phyloP scores from a whole-genome alignment of 1,284 basidiomycete species.

The Xerocomus amazonicus region DNA sequence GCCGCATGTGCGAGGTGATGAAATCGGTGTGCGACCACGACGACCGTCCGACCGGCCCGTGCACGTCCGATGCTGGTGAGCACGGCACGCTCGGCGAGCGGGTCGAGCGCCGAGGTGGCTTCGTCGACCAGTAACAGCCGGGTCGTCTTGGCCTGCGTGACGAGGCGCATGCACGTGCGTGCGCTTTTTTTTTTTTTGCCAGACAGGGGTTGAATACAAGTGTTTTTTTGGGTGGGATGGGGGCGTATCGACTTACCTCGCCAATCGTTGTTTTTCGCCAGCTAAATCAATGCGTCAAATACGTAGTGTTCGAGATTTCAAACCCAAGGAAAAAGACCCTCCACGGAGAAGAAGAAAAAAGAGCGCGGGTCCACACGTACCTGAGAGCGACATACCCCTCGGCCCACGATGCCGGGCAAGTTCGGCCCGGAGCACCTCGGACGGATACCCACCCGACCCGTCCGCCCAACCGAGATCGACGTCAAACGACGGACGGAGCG shows the following conservation, averaged over 20 bases:
- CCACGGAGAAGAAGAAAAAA: too few species aligned
- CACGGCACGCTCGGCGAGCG: constrained; percentile 47
- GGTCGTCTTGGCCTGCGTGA: constrained; percentile 17
- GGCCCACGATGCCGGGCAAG: constrained; percentile 10
- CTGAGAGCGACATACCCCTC: constrained; percentile 22
- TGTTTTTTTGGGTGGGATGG: too few species aligned
- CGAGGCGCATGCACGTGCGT: constrained; percentile 43
- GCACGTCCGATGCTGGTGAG: constrained; percentile 46
- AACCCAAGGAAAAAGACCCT: too few species aligned
- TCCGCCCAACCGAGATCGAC: constrained; percentile 14
- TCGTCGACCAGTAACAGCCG: constrained; percentile 49
- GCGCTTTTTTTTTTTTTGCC: constrained; percentile 22
- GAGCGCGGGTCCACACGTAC: constrained; percentile 10
- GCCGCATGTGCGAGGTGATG: constrained; percentile 59
- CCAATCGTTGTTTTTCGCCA: constrained; percentile 45
- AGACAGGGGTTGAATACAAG: too few species aligned
- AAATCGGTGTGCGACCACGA: constrained; percentile 67
- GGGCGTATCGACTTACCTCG: constrained; percentile 37
- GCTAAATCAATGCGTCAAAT: constrained; percentile 14
- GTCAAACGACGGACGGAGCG: constrained; percentile 35
- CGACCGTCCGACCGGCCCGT: constrained; percentile 57
- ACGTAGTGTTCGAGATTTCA: too few species aligned
- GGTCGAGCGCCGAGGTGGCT: constrained; percentile 50
- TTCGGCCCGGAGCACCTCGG: constrained; percentile 14
- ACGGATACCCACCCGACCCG: constrained; percentile 17